Evolutionary conservation across 176 grass and related monocot species (phyloP), one percentile per base, ranked within the genome.

Genomic region (Eleusine indica): DNA sequence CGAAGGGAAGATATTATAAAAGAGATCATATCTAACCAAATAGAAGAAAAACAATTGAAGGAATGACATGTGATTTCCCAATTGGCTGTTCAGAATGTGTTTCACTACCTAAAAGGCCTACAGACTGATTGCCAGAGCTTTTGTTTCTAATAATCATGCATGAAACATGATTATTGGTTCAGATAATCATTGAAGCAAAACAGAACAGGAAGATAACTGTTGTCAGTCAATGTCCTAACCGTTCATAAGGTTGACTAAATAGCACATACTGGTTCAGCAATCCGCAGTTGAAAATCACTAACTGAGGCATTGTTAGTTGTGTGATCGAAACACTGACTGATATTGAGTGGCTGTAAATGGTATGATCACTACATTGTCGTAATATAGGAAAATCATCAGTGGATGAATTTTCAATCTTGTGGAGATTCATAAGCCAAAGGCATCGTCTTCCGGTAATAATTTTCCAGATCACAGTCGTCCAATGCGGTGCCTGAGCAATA

Each of bases 131-230:
- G 35, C 57, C 21, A 16, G 46, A 73, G 2, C 25, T 83, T 83
- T 56, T 72, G 52, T 71, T 77, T 22, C 6, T n/a, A 62, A 0
- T 25, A 37, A 15, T 40, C 83, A 85, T 87, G n/a, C 52, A 18
- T 64, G 67, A 72, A 76, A 76, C 60, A 48, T 82, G 79, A 42
- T 82, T 41, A 25, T 28, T 12, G 6, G 5, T 47, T 71, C n/a
- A 29, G 41, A 48, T 47, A 1, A 62, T 62, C 21, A 47, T 8
- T 10, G 44, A 47, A 47, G 44, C 44, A 47, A 47, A 8, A 47
- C 2, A 47, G 44, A 47, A 47, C 9, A 0, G 44, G 11, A 10
- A 47, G 11, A 12, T 47, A 47, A 10, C 44, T 47, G 44, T 46
- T 10, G 7, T 44, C 42, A 35, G 32, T 35, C 32, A 35, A 2